A percentile compares a stretch with the other conserved stretches of the same genome.
Conservation (phyloP, 2,329 filamentous ascomycete species). For the Neofusicoccum sp. region DNA sequence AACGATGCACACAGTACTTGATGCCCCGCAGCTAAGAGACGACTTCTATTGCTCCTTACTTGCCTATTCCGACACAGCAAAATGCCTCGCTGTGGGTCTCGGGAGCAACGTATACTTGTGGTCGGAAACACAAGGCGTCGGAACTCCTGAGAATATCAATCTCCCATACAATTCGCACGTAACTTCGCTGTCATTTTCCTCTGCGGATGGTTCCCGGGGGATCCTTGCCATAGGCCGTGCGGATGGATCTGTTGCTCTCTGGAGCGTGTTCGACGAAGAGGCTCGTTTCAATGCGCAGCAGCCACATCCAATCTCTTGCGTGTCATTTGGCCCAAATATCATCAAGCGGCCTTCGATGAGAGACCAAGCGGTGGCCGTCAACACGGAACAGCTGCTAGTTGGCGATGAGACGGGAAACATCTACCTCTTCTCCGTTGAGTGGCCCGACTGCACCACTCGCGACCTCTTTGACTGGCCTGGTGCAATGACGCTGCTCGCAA, state of each 20-base stretch:
- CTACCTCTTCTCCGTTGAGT: constrained; percentile 88
- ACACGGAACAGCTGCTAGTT: constrained; percentile 80
- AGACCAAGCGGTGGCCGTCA: constrained; percentile 51
- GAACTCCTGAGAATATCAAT: constrained; percentile 54
- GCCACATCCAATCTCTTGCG: constrained; percentile 69
- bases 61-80: constrained; percentile 73
- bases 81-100: constrained; percentile 80
- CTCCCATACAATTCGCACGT: constrained; percentile 58
- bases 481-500: constrained; percentile 71
- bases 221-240: constrained; percentile 85
- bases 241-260: constrained; percentile 71
- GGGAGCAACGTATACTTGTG: constrained; percentile 80
- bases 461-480: constrained; percentile 75
- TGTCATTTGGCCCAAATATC: constrained; percentile 72
- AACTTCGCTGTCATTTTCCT: constrained; percentile 89
- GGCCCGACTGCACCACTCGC: constrained; percentile 59
- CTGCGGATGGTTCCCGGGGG: constrained; percentile 66
- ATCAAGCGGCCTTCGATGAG: constrained; percentile 51
- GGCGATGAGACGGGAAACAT: constrained; percentile 80
- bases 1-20: constrained; percentile 64
- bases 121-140: constrained; percentile 73
- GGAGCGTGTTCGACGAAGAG: constrained; percentile 69
- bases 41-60: constrained; percentile 94
- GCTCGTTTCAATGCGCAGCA: constrained; percentile 75
- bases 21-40: constrained; percentile 84